Evolutionary conservation across 2,329 filamentous ascomycete genomes (phyloP).

Genomic region (Colletotrichum neosansevieriae): DNA sequence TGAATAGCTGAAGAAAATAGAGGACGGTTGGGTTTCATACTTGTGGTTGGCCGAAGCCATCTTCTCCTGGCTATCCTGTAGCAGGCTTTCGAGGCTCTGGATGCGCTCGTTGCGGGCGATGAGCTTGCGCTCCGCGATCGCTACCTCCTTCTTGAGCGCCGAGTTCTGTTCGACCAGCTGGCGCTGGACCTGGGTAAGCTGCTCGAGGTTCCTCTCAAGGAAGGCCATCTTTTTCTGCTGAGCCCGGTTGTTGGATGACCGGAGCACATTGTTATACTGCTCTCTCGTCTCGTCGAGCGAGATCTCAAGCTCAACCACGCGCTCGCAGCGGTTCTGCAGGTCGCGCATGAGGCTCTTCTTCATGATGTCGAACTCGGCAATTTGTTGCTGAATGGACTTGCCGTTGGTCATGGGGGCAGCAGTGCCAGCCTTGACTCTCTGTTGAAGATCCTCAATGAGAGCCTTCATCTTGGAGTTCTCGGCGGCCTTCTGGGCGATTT

Average conservation of each 20-base stretch:
- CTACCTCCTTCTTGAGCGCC: slow-evolving; percentile 97
- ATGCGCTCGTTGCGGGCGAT: slow-evolving; percentile 98
- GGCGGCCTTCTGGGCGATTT: slow-evolving; percentile 80
- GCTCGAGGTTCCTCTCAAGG: slow-evolving; percentile 96
- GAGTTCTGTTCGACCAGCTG: slow-evolving; percentile 99
- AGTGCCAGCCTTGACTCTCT: slow-evolving; percentile 74
- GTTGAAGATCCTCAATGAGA: slow-evolving; percentile 84
- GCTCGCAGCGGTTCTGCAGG: slow-evolving; percentile 96
- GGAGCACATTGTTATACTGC: slow-evolving; percentile 98
- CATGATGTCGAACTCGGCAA: slow-evolving; percentile 98
- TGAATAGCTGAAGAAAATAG: neutral
- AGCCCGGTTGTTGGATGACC: slow-evolving; percentile 95
- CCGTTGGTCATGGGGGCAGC: slow-evolving; percentile 76
- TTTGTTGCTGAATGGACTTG: slow-evolving; percentile 97
- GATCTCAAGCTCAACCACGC: slow-evolving; percentile 97
- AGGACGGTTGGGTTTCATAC: slow-evolving; percentile 59
- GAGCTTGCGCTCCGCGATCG: slow-evolving; percentile 96
- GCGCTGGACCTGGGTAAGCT: slow-evolving; percentile 95
- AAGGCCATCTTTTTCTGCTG: slow-evolving; percentile 99
- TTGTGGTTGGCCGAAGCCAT: slow-evolving; percentile 96
- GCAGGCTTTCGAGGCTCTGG: slow-evolving; percentile 88
- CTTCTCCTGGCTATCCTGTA: slow-evolving; percentile 99
- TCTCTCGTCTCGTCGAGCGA: slow-evolving; percentile 96
- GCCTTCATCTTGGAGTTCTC: slow-evolving; percentile 86
- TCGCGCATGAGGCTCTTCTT: slow-evolving; percentile 99